Percentiles rank a stretch among this genome's conserved stretches.
Evolutionary conservation across 129 eudicot genomes (phyloP).

Genomic region (Cynara cardunculus): DNA sequence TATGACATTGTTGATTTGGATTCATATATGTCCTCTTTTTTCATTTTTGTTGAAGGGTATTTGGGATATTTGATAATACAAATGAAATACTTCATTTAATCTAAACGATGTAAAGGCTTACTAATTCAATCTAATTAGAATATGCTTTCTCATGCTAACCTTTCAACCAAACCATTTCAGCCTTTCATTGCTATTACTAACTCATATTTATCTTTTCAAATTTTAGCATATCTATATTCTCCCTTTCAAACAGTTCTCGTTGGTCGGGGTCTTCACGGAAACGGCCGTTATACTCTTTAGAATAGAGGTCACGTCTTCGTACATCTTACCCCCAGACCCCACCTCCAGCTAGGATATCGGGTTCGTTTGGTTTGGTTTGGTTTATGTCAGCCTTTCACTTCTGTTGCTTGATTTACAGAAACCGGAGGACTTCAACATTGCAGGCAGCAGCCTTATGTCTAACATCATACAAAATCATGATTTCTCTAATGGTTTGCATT

Average conservation of each 20-base stretch:
- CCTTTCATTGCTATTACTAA: neutral
- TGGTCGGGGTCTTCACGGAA: neutral
- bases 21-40: neutral
- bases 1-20: neutral
- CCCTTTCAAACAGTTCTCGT: neutral
- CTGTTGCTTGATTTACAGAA: conserved; percentile 25
- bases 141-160: too few relatives aligned
- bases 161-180: too few relatives aligned
- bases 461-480: conserved; percentile 71
- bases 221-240: neutral
- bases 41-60: neutral
- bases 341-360: too few relatives aligned
- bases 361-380: neutral
- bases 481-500: conserved; percentile 60
- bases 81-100: too few relatives aligned
- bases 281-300: neutral
- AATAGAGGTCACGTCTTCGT: too few relatives aligned
- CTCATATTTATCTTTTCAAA: neutral
- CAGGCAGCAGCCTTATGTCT: conserved; percentile 20
- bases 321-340: too few relatives aligned
- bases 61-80: neutral
- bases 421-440: conserved; percentile 13
- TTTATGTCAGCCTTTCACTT: neutral
- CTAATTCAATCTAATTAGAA: too few relatives aligned
- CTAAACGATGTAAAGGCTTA: neutral